Evolutionary conservation across 768 basidiomycete species (phyloP), one percentile per base, ranked within the genome.

Genomic region (Sistotremastrum niveocremeum): DNA sequence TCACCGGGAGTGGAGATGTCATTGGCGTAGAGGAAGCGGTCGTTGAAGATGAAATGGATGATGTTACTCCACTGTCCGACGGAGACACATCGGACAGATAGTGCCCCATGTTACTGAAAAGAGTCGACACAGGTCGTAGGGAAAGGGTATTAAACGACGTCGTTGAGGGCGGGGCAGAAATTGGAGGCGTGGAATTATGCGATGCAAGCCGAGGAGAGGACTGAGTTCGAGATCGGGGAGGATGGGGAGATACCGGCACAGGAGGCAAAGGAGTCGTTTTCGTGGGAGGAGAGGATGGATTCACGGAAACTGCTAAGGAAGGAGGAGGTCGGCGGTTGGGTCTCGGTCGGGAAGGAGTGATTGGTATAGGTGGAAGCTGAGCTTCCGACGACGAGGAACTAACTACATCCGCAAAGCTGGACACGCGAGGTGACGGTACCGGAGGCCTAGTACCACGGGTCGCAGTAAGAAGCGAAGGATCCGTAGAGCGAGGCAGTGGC

Each of bases 91-190:
- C 44, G 7, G 5, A 12, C 8, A 20, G 20, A 20, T 20, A 20
- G 20, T 20, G 20, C 20, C 20, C 20, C 20, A 20, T 20, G 7
- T 75, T 65, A 55, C 81, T 81, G 59, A 89, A 89, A 38, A 80
- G 65, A 1, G 78, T 76, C 20, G 86, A 88, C 11, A 87, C 68
- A 3, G 85, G 85, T 10, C 86, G 74, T 44, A 89, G 62, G 54
- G 74, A 77, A 41, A 89, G 69, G 3, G 73, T 65, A 7, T 79
- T 70, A 54, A 87, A 88, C 44, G 76, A 74, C 1, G 70, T 62
- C 6, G 74, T 68, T 39, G 72, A 66, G 20, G 83, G 69, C 2
- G 84, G 84, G 30, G 83, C 83, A 54, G 79, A 84, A 51, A 71
- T 72, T 1, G 79, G 69, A 35, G 58, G 49, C 31, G 29, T 44